Percentiles rank a stretch among this genome's conserved stretches.
Conservation (phyloP, 306 rosid species). For the Vachellia pachyceras region DNA sequence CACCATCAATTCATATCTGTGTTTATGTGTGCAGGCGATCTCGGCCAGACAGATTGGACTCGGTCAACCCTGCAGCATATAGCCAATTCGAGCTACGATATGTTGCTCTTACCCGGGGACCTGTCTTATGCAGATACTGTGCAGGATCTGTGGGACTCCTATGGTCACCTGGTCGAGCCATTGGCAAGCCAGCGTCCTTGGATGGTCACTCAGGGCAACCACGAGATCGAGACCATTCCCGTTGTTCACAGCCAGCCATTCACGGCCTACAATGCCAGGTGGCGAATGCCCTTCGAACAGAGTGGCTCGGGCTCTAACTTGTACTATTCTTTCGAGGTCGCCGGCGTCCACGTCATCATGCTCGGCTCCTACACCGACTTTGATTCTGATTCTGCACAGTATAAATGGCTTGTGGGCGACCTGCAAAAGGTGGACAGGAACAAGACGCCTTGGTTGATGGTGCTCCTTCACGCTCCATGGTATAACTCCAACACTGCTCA, state of each 20-base stretch:
- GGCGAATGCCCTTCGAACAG: slow-evolving; percentile 78
- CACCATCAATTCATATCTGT: neutral
- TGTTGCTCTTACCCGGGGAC: slow-evolving; percentile 84
- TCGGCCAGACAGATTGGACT: slow-evolving; percentile 93
- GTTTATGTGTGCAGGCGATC: slow-evolving; percentile 59
- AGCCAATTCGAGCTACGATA: slow-evolving; percentile 59
- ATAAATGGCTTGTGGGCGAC: slow-evolving; percentile 65
- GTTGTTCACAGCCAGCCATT: slow-evolving; percentile 39
- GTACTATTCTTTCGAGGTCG: slow-evolving; percentile 78
- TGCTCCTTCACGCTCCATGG: slow-evolving; percentile 88
- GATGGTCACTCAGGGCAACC: slow-evolving; percentile 95
- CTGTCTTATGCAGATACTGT: slow-evolving; percentile 59
- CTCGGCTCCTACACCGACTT: slow-evolving; percentile 81
- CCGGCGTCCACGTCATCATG: slow-evolving; percentile 85
- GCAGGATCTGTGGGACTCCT: slow-evolving; percentile 75
- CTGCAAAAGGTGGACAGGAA: slow-evolving; percentile 56
- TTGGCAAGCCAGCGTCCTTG: slow-evolving; percentile 84
- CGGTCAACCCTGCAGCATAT: slow-evolving; percentile 64
- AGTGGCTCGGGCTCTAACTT: slow-evolving; percentile 83
- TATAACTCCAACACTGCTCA: slow-evolving; percentile 80
- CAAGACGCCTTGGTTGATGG: slow-evolving; percentile 73
- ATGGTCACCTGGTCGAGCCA: slow-evolving; percentile 78
- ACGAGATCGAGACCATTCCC: slow-evolving; percentile 70
- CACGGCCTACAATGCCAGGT: slow-evolving; percentile 83
- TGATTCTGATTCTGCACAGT: slow-evolving; percentile 56